phyloP scores from a whole-genome alignment of 2,329 filamentous ascomycete genomes.

The Monilinia laxa region DNA sequence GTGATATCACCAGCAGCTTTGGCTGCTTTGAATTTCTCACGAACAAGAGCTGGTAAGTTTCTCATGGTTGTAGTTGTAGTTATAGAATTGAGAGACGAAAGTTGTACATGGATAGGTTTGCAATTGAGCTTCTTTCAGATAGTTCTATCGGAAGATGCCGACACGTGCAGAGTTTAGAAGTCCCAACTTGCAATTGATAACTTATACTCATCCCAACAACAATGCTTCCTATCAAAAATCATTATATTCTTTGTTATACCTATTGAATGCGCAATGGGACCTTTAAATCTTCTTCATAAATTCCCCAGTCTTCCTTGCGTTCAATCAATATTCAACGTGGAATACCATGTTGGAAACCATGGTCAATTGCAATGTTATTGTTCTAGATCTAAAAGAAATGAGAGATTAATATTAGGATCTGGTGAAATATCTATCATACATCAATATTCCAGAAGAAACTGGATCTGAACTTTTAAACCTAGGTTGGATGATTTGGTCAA shows the following conservation, averaged over 20 bases:
- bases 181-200: background rate
- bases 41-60: conserved; percentile 36
- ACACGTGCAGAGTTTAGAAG: too few species aligned
- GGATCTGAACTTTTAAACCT: background rate
- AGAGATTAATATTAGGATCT: background rate
- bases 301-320: background rate
- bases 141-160: background rate
- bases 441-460: background rate
- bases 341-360: background rate
- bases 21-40: conserved; percentile 35
- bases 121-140: background rate
- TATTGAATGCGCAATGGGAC: too few species aligned
- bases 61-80: background rate
- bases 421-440: background rate
- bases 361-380: background rate
- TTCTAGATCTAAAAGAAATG: background rate
- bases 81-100: background rate
- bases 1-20: conserved; percentile 35
- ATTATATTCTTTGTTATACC: too few species aligned
- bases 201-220: too few species aligned
- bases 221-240: background rate
- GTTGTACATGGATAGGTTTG: background rate
- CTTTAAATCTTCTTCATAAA: too few species aligned
- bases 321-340: background rate
- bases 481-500: background rate